phyloP scores from a whole-genome alignment of 2,329 filamentous ascomycete genomes.

The Orbilia javanica region DNA sequence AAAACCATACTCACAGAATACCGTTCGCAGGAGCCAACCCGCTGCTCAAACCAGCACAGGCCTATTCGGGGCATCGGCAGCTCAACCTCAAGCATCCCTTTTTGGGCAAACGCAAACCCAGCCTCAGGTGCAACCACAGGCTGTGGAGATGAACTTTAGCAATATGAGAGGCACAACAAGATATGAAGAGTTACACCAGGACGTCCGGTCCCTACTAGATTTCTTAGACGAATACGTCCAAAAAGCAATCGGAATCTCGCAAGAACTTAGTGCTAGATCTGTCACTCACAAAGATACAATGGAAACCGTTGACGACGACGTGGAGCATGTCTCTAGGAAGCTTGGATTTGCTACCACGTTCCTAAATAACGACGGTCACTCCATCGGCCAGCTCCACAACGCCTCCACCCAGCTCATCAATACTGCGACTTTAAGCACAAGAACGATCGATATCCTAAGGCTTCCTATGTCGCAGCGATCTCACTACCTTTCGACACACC shows the following conservation, averaged over 20 bases:
- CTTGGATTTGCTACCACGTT: slow-evolving; percentile 62
- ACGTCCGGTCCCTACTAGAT: slow-evolving; percentile 82
- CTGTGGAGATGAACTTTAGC: slow-evolving; percentile 74
- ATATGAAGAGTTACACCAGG: slow-evolving; percentile 88
- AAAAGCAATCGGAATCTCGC: slow-evolving; percentile 80
- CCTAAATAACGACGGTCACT: slow-evolving; percentile 60
- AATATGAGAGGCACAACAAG: slow-evolving; percentile 88
- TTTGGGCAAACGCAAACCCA: slow-evolving; percentile 43
- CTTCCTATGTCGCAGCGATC: slow-evolving; percentile 61
- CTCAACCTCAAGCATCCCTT: slow-evolving; percentile 31
- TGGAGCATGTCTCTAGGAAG: slow-evolving; percentile 71
- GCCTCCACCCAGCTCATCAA: slow-evolving; percentile 60
- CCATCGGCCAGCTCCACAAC: slow-evolving; percentile 60
- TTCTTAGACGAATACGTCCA: slow-evolving; percentile 83
- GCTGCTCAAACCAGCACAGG: slow-evolving; percentile 47
- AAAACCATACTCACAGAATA: not conserved
- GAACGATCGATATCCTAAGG: slow-evolving; percentile 62
- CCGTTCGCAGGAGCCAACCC: slow-evolving; percentile 24
- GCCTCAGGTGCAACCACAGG: slow-evolving; percentile 42
- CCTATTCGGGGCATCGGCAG: slow-evolving; percentile 55
- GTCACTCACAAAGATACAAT: slow-evolving; percentile 75
- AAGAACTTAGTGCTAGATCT: slow-evolving; percentile 79
- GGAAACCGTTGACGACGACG: slow-evolving; percentile 74
- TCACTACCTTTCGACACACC: slow-evolving; percentile 61
- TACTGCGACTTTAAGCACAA: slow-evolving; percentile 61